Percentiles rank a stretch among this genome's conserved stretches.
Conservation (phyloP, 2,329 filamentous ascomycete species). For the Ophiocordyceps unilateralis region DNA sequence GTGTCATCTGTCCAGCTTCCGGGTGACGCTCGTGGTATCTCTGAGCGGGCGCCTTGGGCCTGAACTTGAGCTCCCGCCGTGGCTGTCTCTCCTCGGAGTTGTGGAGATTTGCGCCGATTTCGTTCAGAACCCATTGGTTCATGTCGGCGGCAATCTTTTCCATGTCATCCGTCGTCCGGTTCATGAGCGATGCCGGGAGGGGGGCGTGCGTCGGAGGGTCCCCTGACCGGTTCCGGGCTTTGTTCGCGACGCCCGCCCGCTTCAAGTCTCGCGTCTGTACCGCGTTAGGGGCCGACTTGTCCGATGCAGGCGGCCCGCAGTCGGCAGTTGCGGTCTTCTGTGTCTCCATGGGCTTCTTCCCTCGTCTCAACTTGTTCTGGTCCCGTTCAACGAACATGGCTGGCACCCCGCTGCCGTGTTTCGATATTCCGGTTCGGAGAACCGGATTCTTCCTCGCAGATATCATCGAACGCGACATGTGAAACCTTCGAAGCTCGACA, state of each 20-base stretch:
- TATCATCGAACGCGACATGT: conserved; percentile 32
- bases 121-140: conserved; percentile 39
- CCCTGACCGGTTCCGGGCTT: conserved; percentile 8
- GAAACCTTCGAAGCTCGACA: conserved; percentile 29
- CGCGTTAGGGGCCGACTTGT: neutral
- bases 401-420: conserved; percentile 23
- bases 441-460: conserved; percentile 10
- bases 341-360: neutral
- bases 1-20: conserved; percentile 11
- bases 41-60: conserved; percentile 36
- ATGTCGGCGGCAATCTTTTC: conserved; percentile 34
- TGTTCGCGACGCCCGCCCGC: conserved; percentile 14
- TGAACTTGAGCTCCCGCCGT: conserved; percentile 24
- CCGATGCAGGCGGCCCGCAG: neutral
- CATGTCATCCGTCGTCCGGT: conserved; percentile 24
- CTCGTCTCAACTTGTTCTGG: conserved; percentile 15
- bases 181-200: conserved; percentile 16
- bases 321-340: neutral
- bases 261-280: conserved; percentile 8
- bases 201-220: conserved; percentile 8
- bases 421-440: conserved; percentile 16
- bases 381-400: conserved; percentile 39
- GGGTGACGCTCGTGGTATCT: conserved; percentile 40
- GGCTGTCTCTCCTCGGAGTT: conserved; percentile 28
- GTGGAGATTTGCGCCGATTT: conserved; percentile 36